Base-by-base conservation (phyloP, 2,329 filamentous ascomycete species). In the Conoideocrella luteorostrata region DNA sequence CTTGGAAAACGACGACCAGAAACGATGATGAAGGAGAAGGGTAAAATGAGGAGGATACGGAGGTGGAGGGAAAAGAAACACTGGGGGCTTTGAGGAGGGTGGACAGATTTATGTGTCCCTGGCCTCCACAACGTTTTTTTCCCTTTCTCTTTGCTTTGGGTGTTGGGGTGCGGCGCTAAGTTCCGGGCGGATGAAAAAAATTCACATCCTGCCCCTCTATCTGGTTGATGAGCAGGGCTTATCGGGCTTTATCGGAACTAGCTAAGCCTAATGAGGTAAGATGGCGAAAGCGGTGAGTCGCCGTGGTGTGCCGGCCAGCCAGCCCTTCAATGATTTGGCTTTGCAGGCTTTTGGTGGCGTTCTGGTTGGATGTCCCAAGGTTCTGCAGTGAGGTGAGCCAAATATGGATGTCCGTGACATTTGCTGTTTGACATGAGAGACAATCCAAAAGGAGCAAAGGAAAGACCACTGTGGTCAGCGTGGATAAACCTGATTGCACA, bases 291-390 rank as follows among this genome's bases (percentile, higher is more conserved):
- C 50, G 50, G 51, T 53, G 48, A 52, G 48, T 35, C 39, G 37
- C 37, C 22, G 42, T 23, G 32, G 18, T 13, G 26, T 11, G 36
- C 41, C 20, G 13, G 40, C 43, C 46, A 45, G 41, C 29, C 42
- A 48, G 41, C 30, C 18, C 22, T 34, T 28, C 33, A 44, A 34
- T 26, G 38, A 49, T 44, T 47, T 45, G 26, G 36, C 29, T 44
- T 47, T 21, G 23, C n/a, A 32, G 30, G 42, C 37, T 32, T 26
- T 13, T 5, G n/a, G 36, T 43, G 41, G 41, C 41, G 41, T 24
- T 17, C 15, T 33, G 20, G 69, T 97, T 97, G 21, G 88, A 89
- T 23, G 89, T 88, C 10, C 95, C 76, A 0, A 93, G 91, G 68
- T 90, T 95, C 69, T 96, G 88, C 1, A n/a, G n/a, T n/a, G n/a